Evolutionary conservation across 345 rosid species (phyloP).

Genomic region (Cochlearia excelsa): DNA sequence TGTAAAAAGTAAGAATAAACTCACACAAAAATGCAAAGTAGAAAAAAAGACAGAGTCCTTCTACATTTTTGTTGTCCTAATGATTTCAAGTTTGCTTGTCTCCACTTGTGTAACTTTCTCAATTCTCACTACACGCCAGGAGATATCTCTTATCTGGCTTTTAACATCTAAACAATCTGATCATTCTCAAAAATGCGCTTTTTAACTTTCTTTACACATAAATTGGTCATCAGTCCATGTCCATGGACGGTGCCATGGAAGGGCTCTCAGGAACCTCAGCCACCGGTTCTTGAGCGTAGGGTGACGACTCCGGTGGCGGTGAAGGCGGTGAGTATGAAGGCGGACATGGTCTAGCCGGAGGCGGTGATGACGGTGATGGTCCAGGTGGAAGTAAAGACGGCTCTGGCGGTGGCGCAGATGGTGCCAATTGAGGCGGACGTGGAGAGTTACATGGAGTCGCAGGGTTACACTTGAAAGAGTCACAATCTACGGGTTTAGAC

Average conservation of each 20-base stretch:
- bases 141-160: constrained; percentile 1
- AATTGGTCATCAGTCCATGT: constrained; percentile 7
- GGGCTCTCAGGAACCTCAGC: constrained; percentile 15
- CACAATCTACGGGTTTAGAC: constrained; percentile 51
- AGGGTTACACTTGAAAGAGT: constrained; percentile 43
- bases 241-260: constrained; percentile 23
- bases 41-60: constrained; percentile 8
- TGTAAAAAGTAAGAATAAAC: constrained; percentile 12
- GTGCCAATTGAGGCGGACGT: constrained; percentile 20
- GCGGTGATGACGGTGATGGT: constrained; percentile 12
- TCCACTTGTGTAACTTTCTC: constrained; percentile 10
- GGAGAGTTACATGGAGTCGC: constrained; percentile 29
- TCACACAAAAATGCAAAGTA: constrained; percentile 17
- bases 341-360: constrained; percentile 27
- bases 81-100: constrained; percentile 13
- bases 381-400: constrained; percentile 18
- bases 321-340: constrained; percentile 30
- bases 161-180: constrained; percentile 1
- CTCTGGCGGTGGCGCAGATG: constrained; percentile 14
- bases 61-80: constrained; percentile 22
- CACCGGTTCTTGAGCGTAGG: constrained; percentile 30
- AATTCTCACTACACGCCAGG: neutral
- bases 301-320: constrained; percentile 30
- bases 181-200: constrained; percentile 17
- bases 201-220: constrained; percentile 24